phyloP scores from a whole-genome alignment of 2,329 filamentous ascomycete genomes.

The Aspergillus phoenicis region DNA sequence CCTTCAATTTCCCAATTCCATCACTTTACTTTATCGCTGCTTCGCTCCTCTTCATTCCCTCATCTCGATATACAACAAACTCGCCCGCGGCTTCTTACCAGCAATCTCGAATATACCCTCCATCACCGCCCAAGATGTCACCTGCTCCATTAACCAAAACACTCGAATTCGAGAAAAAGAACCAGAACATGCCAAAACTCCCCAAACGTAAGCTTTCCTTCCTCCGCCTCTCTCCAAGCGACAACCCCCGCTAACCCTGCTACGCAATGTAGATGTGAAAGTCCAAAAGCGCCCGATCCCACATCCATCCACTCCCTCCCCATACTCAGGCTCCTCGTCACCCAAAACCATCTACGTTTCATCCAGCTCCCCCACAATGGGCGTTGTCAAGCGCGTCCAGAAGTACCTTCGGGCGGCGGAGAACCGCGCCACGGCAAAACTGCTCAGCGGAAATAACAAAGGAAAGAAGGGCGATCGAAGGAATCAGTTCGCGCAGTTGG shows the following conservation, averaged over 20 bases:
- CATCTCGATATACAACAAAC: not conserved
- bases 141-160: not conserved
- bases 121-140: not conserved
- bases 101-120: not conserved
- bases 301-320: conserved; percentile 57
- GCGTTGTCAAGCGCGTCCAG: conserved; percentile 61
- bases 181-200: conserved; percentile 38
- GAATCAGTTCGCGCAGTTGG: conserved; percentile 37
- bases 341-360: conserved; percentile 62
- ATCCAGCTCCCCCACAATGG: conserved; percentile 58
- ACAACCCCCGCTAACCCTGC: not conserved
- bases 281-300: conserved; percentile 61
- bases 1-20: not conserved
- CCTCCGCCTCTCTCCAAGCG: not conserved
- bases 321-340: conserved; percentile 51
- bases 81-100: not conserved
- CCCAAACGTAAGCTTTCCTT: conserved; percentile 35
- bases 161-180: conserved; percentile 45
- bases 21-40: not conserved
- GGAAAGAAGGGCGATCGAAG: conserved; percentile 13
- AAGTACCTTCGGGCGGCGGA: conserved; percentile 57
- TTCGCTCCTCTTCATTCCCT: not conserved
- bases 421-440: conserved; percentile 52
- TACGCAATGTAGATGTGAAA: conserved; percentile 44
- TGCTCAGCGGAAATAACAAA: conserved; percentile 39